These are phyloP conservation scores for Kodamaea restingae DNA, from an alignment of 805 yeast species.

Conservation along the genomic window DNA sequence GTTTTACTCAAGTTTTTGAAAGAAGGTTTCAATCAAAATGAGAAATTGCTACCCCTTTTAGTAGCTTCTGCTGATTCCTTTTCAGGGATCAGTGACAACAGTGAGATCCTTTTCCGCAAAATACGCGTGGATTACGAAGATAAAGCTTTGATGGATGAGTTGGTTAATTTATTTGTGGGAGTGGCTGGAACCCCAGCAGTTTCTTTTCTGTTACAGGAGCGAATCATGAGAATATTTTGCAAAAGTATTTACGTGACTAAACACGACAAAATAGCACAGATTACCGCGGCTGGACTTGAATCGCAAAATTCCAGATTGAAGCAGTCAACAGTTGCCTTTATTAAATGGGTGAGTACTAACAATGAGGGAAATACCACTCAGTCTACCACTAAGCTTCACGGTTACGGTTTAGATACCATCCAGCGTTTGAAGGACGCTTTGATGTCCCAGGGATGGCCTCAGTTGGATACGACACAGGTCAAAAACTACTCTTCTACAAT, in stretches of 20 bases:
- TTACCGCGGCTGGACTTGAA: constrained; percentile 58
- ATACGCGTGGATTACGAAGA: constrained; percentile 52
- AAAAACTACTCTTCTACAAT: constrained; percentile 32
- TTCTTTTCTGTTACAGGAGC: constrained; percentile 49
- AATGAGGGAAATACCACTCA: constrained; percentile 8
- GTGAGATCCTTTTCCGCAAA: constrained; percentile 50
- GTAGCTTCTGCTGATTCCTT: constrained; percentile 62
- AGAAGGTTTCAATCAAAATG: constrained; percentile 35
- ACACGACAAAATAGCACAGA: constrained; percentile 37
- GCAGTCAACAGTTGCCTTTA: constrained; percentile 56
- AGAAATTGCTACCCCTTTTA: constrained; percentile 46
- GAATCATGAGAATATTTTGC: constrained; percentile 46
- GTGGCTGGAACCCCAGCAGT: constrained; percentile 47
- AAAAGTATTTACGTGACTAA: constrained; percentile 52
- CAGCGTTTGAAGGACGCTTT: constrained; percentile 50
- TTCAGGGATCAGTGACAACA: constrained; percentile 51
- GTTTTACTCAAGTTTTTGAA: constrained; percentile 36
- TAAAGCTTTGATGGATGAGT: constrained; percentile 34
- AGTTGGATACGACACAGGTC: constrained; percentile 30
- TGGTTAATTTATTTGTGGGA: constrained; percentile 53
- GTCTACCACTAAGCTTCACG: constrained; percentile 12
- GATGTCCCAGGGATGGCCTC: constrained; percentile 60
- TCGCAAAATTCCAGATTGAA: constrained; percentile 52
- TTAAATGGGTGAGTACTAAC: constrained; percentile 51
- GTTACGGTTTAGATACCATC: constrained; percentile 44